Evolutionary conservation across 192 early-diverging fungal genomes (phyloP), one percentile per base, ranked within the genome.

Genomic region (Coemansia sp.): DNA sequence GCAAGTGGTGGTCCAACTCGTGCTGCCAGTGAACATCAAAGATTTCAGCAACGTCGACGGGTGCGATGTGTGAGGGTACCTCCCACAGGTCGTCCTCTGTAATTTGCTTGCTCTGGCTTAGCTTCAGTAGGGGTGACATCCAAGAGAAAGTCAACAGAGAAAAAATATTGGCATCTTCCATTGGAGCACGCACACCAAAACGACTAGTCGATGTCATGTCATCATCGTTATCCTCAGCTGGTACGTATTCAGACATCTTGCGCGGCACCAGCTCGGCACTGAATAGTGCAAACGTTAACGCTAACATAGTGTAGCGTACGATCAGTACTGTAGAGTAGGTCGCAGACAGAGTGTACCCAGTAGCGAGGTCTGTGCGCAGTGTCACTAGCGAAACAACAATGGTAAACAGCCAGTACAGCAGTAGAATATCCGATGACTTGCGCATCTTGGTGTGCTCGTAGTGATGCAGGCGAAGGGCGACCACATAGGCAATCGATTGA

Each of bases 91-190:
- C 94, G n/a, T 89, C 88, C 75, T 87, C 83, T 3, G 78, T 84
- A 27, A 96, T 78, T 46, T 86, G 90, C 71, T 93, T 93, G 44
- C 73, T 65, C 61, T 89, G 88, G 10, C 95, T 95, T 33, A 91
- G 77, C 47, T 87, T 87, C 87, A 98, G 90, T 42, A 96, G 72
- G 12, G 88, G 85, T 59, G 91, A 88, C 88, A 98, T 91, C 96
- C 96, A 98, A 44, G 89, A 84, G 76, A 98, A 96, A 5, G 90
- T 89, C 3, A 94, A 72, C 13, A 86, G 86, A 11, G 91, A 92
- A 67, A 95, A 94, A 47, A 98, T 89, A 70, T 93, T 92, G 47
- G 94, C 90, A n/a, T 79, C 80, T 9, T 88, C 89, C 67, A 95
- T 95, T 2, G 94, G 94, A 44, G 86, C 87, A 43, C 22, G 20